Conservation (phyloP, 2,329 filamentous ascomycete species). For the Zymoseptoria ardabiliae region DNA sequence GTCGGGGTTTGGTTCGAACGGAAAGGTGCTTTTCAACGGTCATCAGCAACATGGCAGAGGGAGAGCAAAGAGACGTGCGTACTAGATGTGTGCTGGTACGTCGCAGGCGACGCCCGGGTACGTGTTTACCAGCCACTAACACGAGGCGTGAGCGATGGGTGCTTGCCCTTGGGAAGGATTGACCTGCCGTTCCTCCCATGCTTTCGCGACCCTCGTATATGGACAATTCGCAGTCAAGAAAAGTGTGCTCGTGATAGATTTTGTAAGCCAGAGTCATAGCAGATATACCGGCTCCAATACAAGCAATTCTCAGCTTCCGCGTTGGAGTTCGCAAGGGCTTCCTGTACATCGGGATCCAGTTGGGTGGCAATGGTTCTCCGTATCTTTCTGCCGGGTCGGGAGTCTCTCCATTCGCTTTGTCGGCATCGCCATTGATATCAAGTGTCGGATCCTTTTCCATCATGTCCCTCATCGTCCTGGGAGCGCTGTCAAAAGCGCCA, state of each 20-base stretch:
- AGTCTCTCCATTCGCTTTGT: constrained; percentile 19
- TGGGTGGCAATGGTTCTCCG: constrained; percentile 19
- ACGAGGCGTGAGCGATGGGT: too few relatives aligned
- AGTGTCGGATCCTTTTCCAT: constrained; percentile 20
- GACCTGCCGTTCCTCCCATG: constrained; percentile 32
- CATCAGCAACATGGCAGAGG: neutral
- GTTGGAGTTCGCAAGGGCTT: constrained; percentile 26
- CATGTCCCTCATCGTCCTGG: constrained; percentile 9
- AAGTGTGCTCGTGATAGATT: constrained; percentile 32
- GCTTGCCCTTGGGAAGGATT: too few relatives aligned
- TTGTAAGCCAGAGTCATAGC: constrained; percentile 37
- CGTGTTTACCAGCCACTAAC: constrained; percentile 30
- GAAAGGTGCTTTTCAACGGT: constrained; percentile 23
- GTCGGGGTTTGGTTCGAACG: constrained; percentile 38
- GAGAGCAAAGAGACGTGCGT: constrained; percentile 34
- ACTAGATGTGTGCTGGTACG: constrained; percentile 31
- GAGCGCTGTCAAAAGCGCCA: constrained; percentile 1
- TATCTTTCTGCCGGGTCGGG: constrained; percentile 22
- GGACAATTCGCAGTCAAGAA: constrained; percentile 27
- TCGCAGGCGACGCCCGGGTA: constrained; percentile 41
- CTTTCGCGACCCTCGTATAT: constrained; percentile 39
- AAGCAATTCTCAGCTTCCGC: constrained; percentile 23
- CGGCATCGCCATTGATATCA: constrained; percentile 10
- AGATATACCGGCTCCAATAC: constrained; percentile 30
- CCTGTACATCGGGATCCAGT: constrained; percentile 29